Base-by-base conservation (phyloP, 306 rosid species). In the Gleditsia sinensis region DNA sequence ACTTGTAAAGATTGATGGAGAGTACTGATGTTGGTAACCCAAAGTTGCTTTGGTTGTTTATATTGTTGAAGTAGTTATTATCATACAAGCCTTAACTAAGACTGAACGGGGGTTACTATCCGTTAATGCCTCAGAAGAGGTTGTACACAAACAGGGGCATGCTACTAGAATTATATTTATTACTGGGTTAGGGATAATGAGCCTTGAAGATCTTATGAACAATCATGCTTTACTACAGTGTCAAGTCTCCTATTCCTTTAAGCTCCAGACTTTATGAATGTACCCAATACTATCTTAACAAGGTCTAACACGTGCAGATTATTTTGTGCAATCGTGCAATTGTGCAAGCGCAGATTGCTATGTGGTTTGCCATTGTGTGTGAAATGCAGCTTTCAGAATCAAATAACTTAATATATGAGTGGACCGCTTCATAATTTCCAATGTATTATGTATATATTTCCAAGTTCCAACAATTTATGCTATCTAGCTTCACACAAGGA, bases 331-430 rank as follows among this genome's bases (percentile, higher is more conserved):
- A n/a, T n/a, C n/a, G n/a, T 51, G 55, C 55, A 19, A 49, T 19
- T 20, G 5, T 20, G 28, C 14, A 9, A 7, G 14, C 30, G 21
- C 20, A 4, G 12, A 10, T 51, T 67, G 36, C 54, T 32, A 55
- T 17, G 64, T 55, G 36, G 37, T 59, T 45, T 43, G 28, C 61
- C 39, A 62, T 57, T 76, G 53, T 30, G 21, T 77, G 69, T 56
- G 2, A 56, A 43, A 17, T n/a, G 5, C 55, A 42, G 32, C 43
- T 75, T n/a, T 75, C 13, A 9, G 7, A 11, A 42, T 5, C n/a
- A 11, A 13, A 11, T 42, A 42, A 42, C 16, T 9, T n/a, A n/a
- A 13, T 42, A 10, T 39, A 39, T 39, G 8, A 39, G 45, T 4
- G 9, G 48, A 42, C 9, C 11, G 48, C 48, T 13, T 13, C 13